Percentiles rank a stretch among this genome's conserved stretches.
These are phyloP conservation scores for Gleditsia sinensis DNA, from an alignment of 306 rosid species.

Conservation along the genomic window DNA sequence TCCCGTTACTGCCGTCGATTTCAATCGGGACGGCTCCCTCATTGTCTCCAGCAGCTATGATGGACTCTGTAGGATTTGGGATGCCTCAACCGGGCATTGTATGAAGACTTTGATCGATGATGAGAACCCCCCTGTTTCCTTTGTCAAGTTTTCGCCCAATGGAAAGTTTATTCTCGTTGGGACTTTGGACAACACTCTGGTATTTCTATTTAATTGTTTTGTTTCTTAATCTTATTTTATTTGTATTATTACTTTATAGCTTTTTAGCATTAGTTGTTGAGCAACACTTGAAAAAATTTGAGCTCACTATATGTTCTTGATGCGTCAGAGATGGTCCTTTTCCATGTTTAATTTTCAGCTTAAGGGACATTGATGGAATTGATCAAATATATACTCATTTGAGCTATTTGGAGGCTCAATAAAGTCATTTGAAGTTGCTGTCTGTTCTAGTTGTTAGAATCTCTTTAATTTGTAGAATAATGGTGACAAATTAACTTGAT, in stretches of 20 bases:
- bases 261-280: neutral
- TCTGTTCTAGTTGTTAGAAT: neutral
- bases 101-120: conserved; percentile 92
- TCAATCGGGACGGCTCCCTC: conserved; percentile 79
- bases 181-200: conserved; percentile 86
- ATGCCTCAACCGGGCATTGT: conserved; percentile 93
- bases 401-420: neutral
- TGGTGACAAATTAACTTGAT: neutral
- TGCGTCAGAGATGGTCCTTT: neutral
- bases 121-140: conserved; percentile 94
- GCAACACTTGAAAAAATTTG: neutral
- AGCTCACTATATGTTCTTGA: neutral
- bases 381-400: neutral
- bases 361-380: neutral
- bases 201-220: conserved; percentile 23
- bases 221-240: neutral
- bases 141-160: conserved; percentile 89
- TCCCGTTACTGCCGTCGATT: conserved; percentile 94
- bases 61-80: conserved; percentile 89
- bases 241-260: neutral
- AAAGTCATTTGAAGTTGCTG: neutral
- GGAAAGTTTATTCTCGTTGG: conserved; percentile 92
- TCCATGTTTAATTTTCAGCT: neutral
- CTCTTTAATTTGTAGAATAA: neutral
- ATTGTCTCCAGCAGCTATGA: conserved; percentile 99